These are phyloP conservation scores for Berberis thunbergii DNA, from an alignment of 164 flowering plant genomes.

Conservation along the genomic window DNA sequence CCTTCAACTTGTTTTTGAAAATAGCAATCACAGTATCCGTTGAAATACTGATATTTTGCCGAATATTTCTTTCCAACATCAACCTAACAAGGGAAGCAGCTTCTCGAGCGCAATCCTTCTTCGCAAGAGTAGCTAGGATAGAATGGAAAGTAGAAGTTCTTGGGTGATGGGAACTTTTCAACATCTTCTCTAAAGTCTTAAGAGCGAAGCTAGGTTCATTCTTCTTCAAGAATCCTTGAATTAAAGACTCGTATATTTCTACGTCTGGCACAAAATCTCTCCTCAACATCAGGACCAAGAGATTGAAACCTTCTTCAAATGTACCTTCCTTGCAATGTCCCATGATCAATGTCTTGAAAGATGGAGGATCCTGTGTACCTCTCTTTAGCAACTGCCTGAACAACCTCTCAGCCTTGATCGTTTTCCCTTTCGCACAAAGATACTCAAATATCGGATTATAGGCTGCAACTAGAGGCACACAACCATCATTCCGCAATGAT, in stretches of 20 bases:
- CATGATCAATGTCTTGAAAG: slow-evolving; percentile 54
- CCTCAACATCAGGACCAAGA: slow-evolving; percentile 60
- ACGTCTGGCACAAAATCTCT: slow-evolving; percentile 54
- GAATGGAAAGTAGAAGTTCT: slow-evolving; percentile 47
- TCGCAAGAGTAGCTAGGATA: slow-evolving; percentile 23
- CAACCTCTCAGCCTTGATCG: slow-evolving; percentile 50
- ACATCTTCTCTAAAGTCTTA: slow-evolving; percentile 57
- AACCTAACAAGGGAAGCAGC: slow-evolving; percentile 41
- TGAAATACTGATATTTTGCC: slow-evolving; percentile 46
- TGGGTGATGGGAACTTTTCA: slow-evolving; percentile 53
- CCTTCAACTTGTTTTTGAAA: slow-evolving; percentile 23
- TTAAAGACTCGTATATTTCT: slow-evolving; percentile 42
- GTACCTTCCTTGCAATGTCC: slow-evolving; percentile 76
- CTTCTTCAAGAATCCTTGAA: slow-evolving; percentile 45
- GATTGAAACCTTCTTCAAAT: slow-evolving; percentile 13
- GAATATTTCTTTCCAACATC: slow-evolving; percentile 47
- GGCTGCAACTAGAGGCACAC: slow-evolving; percentile 43
- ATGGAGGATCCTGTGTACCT: slow-evolving; percentile 63
- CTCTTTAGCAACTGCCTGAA: slow-evolving; percentile 64
- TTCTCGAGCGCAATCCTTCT: slow-evolving; percentile 33
- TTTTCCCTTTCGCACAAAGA: slow-evolving; percentile 52
- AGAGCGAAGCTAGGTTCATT: slow-evolving; percentile 42
- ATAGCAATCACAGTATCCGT: slow-evolving; percentile 36
- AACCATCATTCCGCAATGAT: slow-evolving; percentile 35
- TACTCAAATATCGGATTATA: slow-evolving; percentile 52